Percentiles rank a stretch among this genome's conserved stretches.
Evolutionary conservation across 2,329 filamentous ascomycete species (phyloP).

Genomic region (Aureobasidium sp.): DNA sequence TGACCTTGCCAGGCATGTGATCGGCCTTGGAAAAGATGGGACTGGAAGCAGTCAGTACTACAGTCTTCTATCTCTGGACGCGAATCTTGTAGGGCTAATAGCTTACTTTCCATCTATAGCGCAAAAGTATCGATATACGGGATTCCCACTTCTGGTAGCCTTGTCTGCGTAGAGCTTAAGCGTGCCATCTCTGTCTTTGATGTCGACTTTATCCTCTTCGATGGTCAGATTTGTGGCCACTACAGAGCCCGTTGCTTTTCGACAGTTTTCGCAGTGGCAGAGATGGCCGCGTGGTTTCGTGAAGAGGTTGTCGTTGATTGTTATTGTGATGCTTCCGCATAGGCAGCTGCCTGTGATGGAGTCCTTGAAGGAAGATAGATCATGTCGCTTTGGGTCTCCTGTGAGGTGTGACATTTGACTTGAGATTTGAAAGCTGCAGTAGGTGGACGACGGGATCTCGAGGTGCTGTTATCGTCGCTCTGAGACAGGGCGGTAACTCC

Average conservation of each 20-base stretch:
- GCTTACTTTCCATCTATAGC: slow-evolving; percentile 39
- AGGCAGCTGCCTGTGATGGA: slow-evolving; percentile 38
- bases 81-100: too few relatives aligned
- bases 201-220: slow-evolving; percentile 39
- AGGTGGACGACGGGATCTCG: too few relatives aligned
- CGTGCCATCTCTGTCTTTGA: slow-evolving; percentile 39
- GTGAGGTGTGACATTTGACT: slow-evolving; percentile 28
- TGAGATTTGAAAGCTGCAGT: not conserved
- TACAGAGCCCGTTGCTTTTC: slow-evolving; percentile 42
- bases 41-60: slow-evolving; percentile 24
- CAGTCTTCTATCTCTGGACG: too few relatives aligned
- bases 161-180: slow-evolving; percentile 41
- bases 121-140: slow-evolving; percentile 41
- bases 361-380: slow-evolving; percentile 27
- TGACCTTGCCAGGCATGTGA: slow-evolving; percentile 33
- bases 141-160: slow-evolving; percentile 41
- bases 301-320: slow-evolving; percentile 43
- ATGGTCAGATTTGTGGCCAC: slow-evolving; percentile 37
- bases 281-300: slow-evolving; percentile 39
- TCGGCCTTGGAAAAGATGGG: slow-evolving; percentile 37
- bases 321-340: slow-evolving; percentile 43
- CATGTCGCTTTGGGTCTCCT: slow-evolving; percentile 36
- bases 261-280: slow-evolving; percentile 48
- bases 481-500: not conserved
- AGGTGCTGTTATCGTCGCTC: not conserved